Conservation (phyloP, 1,139 yeast genomes). For the Geotrichum aggregatum region DNA sequence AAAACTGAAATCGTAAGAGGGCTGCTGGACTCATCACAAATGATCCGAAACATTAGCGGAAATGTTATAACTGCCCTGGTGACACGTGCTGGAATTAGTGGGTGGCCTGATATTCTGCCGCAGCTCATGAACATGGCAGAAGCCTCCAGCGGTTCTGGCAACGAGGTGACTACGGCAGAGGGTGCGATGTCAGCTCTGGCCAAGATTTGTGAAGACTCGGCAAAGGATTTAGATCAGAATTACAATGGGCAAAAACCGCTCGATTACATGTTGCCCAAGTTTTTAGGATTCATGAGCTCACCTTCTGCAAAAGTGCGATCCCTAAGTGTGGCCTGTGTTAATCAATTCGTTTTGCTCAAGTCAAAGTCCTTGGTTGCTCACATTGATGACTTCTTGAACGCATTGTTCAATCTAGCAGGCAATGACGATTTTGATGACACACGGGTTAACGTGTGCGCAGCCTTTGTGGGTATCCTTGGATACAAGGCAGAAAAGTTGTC, state of each 20-base stretch:
- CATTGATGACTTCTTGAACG: constrained; percentile 60
- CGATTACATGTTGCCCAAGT: constrained; percentile 60
- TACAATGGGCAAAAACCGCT: constrained; percentile 62
- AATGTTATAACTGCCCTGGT: constrained; percentile 83
- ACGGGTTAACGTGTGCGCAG: constrained; percentile 69
- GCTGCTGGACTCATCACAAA: constrained; percentile 51
- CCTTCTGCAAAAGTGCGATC: constrained; percentile 54
- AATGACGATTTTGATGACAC: constrained; percentile 58
- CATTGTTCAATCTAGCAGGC: constrained; percentile 56
- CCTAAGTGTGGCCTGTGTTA: constrained; percentile 65
- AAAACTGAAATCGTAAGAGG: constrained; percentile 66
- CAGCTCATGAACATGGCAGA: constrained; percentile 59
- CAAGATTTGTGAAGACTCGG: constrained; percentile 85
- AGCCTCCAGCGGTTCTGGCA: constrained; percentile 36
- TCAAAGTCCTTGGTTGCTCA: constrained; percentile 61
- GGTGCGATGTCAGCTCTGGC: constrained; percentile 79
- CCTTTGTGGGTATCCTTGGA: constrained; percentile 71
- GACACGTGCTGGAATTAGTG: constrained; percentile 60
- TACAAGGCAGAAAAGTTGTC: constrained; percentile 73
- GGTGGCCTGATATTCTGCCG: constrained; percentile 74
- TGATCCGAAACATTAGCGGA: constrained; percentile 84
- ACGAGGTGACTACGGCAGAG: constrained; percentile 47
- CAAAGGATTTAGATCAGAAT: constrained; percentile 53
- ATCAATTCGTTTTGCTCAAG: constrained; percentile 67
- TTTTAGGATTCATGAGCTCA: constrained; percentile 47